A percentile compares a stretch with the other conserved stretches of the same genome.
Conservation (phyloP, 768 basidiomycete species). For the Hemileccinum rubropunctum region DNA sequence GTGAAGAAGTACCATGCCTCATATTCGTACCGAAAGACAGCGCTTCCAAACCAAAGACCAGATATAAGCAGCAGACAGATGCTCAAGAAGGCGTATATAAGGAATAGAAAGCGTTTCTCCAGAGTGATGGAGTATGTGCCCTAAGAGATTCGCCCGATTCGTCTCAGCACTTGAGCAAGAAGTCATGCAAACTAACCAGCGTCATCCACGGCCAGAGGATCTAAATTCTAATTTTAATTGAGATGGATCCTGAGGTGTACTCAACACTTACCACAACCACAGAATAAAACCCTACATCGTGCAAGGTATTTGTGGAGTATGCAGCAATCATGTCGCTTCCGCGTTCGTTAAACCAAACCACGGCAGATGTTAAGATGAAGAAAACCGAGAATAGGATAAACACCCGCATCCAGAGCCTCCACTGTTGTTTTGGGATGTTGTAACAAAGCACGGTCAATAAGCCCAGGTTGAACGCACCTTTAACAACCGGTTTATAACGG, state of each 20-base stretch:
- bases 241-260: too few species aligned
- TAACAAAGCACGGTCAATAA: not conserved
- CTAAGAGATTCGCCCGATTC: slow-evolving; percentile 22
- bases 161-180: not conserved
- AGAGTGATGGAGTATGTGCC: slow-evolving; percentile 49
- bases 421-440: slow-evolving; percentile 25
- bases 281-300: slow-evolving; percentile 39
- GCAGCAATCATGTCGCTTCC: slow-evolving; percentile 34
- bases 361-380: slow-evolving; percentile 45
- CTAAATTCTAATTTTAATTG: slow-evolving; percentile 11
- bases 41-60: slow-evolving; percentile 42
- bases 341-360: slow-evolving; percentile 50
- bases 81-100: slow-evolving; percentile 39
- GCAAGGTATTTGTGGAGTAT: slow-evolving; percentile 24
- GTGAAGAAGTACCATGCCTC: slow-evolving; percentile 42
- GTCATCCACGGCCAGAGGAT: slow-evolving; percentile 48
- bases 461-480: slow-evolving; percentile 33
- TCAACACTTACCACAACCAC: slow-evolving; percentile 38
- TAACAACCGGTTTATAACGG: slow-evolving; percentile 43
- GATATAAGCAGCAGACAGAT: slow-evolving; percentile 38
- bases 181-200: slow-evolving; percentile 32
- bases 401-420: slow-evolving; percentile 49
- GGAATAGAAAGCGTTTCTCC: slow-evolving; percentile 41
- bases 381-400: slow-evolving; percentile 47
- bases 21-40: slow-evolving; percentile 36